Base-by-base conservation (phyloP, 805 yeast genomes). In the Yueomyces sinensis region DNA sequence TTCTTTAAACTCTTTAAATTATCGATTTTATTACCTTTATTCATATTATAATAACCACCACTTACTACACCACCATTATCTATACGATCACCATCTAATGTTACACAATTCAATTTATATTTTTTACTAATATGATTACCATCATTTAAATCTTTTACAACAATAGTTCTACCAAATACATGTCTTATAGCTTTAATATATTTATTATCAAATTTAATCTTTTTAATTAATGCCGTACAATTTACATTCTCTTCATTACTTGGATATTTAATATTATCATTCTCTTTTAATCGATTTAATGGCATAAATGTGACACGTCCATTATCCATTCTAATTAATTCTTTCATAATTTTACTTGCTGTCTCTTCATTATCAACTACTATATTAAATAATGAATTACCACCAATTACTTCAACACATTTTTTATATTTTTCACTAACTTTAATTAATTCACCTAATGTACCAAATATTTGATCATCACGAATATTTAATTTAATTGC, bases 221-320 rank as follows among this genome's bases (percentile, higher is more conserved):
- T 82, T 43, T 75, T 72, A 29, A 84, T 70, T 39, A 91, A 62
- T 0, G 96, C 94, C 22, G 87, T 77, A 1, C 49, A 43, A 14
- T 50, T 40, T 31, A 74, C 77, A 29, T 36, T 37, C 34, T 65
- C 72, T 35, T 65, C 72, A 14, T 70, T 62, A 9, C 70, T 72
- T 1, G 95, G 94, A 46, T 74, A 81, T 3, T 49, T 46, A 13
- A 65, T 55, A 9, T 54, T 50, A 23, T 54, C 49, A 17, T 67
- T 62, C 0, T 36, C 33, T 5, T 53, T 43, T 13, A 91, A 49
- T 45, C 93, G 65, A 50, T 86, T 83, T 41, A 91, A 60, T 1
- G 98, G 97, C 63, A 91, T 76, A 46, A 91, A 86, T 0, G 97
- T 84, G 0, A 82, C 87, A 47, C 95, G 68, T 2, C 97, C 97